phyloP scores from a whole-genome alignment of 148 eudicot species.

The Spergularia bocconei region DNA sequence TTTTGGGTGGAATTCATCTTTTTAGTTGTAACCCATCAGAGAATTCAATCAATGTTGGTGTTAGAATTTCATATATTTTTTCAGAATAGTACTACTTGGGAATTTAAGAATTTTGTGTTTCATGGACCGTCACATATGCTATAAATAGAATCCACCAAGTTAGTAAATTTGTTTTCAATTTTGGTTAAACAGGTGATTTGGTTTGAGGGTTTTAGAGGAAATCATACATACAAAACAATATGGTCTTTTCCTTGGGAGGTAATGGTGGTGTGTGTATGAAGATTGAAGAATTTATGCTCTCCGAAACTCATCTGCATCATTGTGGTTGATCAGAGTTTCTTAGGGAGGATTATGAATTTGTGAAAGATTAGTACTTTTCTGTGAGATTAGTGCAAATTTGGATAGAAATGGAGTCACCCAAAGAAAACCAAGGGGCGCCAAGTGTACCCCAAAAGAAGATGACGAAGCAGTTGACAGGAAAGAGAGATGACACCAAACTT shows the following conservation, averaged over 20 bases:
- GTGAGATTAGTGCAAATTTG: background rate
- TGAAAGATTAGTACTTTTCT: conserved; percentile 15
- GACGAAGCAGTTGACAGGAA: conserved; percentile 74
- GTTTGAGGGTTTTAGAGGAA: background rate
- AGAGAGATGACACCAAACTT: conserved; percentile 45
- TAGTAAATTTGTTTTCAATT: background rate
- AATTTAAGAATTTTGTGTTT: conserved; percentile 2
- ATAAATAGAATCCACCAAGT: background rate
- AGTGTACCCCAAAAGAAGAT: conserved; percentile 50
- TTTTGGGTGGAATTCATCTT: conserved; percentile 7
- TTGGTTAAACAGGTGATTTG: conserved; percentile 1
- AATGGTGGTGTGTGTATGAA: background rate
- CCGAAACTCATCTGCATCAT: background rate
- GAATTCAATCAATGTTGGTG: background rate
- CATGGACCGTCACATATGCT: background rate
- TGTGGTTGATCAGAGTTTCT: conserved; percentile 2
- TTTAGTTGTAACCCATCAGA: conserved; percentile 19
- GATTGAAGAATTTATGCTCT: background rate
- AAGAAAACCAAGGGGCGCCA: conserved; percentile 10
- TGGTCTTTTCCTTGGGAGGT: background rate
- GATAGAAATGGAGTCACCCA: conserved; percentile 18
- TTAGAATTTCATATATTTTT: background rate
- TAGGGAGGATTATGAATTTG: conserved; percentile 8
- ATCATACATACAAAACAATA: background rate
- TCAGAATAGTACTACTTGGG: background rate